These are phyloP conservation scores for Hippophae tibetana DNA, from an alignment of 306 rosid genomes.

Conservation along the genomic window DNA sequence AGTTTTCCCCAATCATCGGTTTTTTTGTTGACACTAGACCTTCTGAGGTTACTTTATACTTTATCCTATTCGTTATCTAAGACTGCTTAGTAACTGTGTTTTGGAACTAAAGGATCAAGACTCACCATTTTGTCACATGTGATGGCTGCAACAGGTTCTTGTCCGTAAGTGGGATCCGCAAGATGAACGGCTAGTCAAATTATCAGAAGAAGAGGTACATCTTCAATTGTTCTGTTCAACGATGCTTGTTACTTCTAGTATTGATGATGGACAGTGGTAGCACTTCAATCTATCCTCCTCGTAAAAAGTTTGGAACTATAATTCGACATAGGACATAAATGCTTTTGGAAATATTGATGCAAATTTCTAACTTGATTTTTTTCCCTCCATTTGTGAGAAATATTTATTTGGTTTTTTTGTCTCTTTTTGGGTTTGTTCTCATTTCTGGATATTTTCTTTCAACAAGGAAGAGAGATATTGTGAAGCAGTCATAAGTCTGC, in stretches of 20 bases:
- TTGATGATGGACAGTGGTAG: background rate
- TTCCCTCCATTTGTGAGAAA: background rate
- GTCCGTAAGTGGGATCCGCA: constrained; percentile 70
- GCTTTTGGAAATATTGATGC: background rate
- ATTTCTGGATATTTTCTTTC: background rate
- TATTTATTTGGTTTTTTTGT: background rate
- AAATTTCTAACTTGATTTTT: background rate
- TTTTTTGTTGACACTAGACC: constrained; percentile 50
- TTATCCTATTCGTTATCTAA: constrained; percentile 4
- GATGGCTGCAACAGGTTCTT: constrained; percentile 43
- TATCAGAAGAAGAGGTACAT: constrained; percentile 70
- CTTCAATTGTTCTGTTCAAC: constrained; percentile 4
- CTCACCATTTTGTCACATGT: constrained; percentile 5
- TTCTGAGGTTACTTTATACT: constrained; percentile 42
- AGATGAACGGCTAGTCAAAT: constrained; percentile 54
- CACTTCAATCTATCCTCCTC: background rate
- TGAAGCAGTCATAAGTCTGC: constrained; percentile 60
- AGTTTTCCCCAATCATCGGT: constrained; percentile 72
- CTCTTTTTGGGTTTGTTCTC: constrained; percentile 13
- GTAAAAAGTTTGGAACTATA: too few relatives aligned
- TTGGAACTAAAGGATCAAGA: constrained; percentile 3
- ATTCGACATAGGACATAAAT: too few relatives aligned
- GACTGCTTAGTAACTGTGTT: background rate
- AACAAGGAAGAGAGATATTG: constrained; percentile 53
- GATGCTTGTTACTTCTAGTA: background rate